Conservation (phyloP, 2,329 filamentous ascomycete genomes). For the Thermothelomyces thermophilus region DNA sequence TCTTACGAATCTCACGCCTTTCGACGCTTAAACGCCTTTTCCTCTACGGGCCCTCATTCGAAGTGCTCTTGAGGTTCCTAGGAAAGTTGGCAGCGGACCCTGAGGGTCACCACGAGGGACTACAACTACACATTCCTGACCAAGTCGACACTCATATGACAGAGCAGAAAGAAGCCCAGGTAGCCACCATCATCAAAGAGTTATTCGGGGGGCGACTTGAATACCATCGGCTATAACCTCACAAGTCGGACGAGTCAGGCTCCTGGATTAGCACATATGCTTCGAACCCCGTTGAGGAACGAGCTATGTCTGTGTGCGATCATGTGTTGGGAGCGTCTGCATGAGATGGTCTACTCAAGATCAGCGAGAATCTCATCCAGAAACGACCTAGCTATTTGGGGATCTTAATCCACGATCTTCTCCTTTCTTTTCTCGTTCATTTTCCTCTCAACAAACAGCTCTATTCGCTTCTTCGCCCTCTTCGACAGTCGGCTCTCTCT, state of each 20-base stretch:
- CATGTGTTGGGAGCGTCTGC: background rate
- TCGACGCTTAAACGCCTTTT: constrained; percentile 44
- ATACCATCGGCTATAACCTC: constrained; percentile 29
- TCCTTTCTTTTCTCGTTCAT: constrained; percentile 5
- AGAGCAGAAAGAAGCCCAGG: constrained; percentile 22
- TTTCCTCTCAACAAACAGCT: constrained; percentile 7
- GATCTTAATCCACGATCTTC: constrained; percentile 1
- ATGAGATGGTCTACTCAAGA: constrained; percentile 4
- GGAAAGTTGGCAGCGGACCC: constrained; percentile 28
- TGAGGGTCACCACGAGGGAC: constrained; percentile 23
- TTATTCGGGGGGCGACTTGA: constrained; percentile 30
- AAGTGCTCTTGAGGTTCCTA: constrained; percentile 42
- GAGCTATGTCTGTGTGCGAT: no score
- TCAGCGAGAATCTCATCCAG: constrained; percentile 9
- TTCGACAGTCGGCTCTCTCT: constrained; percentile 7
- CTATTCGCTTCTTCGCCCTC: constrained; percentile 3
- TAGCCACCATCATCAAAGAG: constrained; percentile 25
- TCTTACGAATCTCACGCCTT: constrained; percentile 33
- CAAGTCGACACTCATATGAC: constrained; percentile 29
- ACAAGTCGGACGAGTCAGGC: constrained; percentile 33
- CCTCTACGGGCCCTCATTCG: constrained; percentile 45
- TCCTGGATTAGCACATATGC: constrained; percentile 21
- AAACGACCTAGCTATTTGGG: constrained; percentile 13
- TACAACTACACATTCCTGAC: constrained; percentile 31
- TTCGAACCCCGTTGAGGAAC: background rate